Percentiles rank a stretch among this genome's conserved stretches.
These are phyloP conservation scores for Phaeosphaeriaceae sp. DNA, from an alignment of 2,329 filamentous ascomycete genomes.

Conservation along the genomic window DNA sequence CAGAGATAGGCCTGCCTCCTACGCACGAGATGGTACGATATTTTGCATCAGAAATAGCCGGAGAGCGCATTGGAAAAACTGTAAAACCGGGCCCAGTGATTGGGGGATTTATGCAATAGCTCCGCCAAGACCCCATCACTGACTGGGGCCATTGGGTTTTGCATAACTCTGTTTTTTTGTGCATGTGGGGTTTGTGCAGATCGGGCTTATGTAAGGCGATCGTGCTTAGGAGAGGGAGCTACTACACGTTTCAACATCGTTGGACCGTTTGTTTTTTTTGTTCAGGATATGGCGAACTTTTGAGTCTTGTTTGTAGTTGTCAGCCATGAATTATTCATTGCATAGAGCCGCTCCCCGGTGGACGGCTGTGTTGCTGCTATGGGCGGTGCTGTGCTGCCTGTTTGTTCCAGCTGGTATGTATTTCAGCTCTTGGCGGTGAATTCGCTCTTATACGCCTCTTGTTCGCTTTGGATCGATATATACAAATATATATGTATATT, in stretches of 20 bases:
- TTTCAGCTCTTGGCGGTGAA: conserved; percentile 7
- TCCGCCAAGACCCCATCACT: too few species aligned
- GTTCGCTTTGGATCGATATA: too few species aligned
- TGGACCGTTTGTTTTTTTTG: conserved; percentile 2
- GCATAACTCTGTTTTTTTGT: conserved; percentile 21
- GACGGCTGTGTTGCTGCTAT: conserved; percentile 58
- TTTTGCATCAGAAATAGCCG: too few species aligned
- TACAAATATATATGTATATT: too few species aligned
- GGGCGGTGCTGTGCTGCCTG: conserved; percentile 41
- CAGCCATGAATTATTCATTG: conserved; percentile 34
- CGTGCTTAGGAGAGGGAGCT: not conserved
- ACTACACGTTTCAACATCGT: conserved; percentile 18
- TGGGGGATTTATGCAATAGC: too few species aligned
- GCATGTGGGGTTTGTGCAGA: conserved; percentile 8
- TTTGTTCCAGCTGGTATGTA: conserved; percentile 47
- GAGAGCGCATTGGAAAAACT: too few species aligned
- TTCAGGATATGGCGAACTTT: conserved; percentile 11
- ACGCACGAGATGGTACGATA: too few species aligned
- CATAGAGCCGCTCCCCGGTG: conserved; percentile 62
- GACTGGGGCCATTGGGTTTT: conserved; percentile 6
- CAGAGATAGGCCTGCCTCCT: too few species aligned
- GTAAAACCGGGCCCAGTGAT: too few species aligned
- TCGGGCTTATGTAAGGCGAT: conserved; percentile 7
- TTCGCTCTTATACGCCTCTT: not conserved
- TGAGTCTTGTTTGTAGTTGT: conserved; percentile 21